Evolutionary conservation across 148 eudicot species (phyloP).

Genomic region (Rhododendron griersonianum): DNA sequence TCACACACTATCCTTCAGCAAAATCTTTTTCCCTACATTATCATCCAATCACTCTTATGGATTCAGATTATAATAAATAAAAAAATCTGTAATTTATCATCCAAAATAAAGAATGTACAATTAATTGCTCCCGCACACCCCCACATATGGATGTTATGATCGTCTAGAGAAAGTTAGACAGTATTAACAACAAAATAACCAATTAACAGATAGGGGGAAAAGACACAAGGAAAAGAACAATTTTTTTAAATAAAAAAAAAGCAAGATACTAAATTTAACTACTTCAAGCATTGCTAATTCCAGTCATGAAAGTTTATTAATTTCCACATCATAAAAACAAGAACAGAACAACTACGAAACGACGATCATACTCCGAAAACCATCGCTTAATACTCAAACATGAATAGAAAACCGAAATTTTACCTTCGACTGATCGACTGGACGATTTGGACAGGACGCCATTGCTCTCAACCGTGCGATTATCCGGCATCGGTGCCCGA

Average conservation of each 20-base stretch:
- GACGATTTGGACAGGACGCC: constrained; percentile 24
- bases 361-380: constrained; percentile 5
- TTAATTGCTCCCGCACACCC: neutral
- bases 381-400: constrained; percentile 12
- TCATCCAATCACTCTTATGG: neutral
- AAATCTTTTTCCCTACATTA: neutral
- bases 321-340: neutral
- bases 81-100: neutral
- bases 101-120: neutral
- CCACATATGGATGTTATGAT: neutral
- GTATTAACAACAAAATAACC: neutral
- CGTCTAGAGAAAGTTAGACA: neutral
- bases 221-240: neutral
- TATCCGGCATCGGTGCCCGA: constrained; percentile 49
- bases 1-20: neutral
- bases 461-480: constrained; percentile 44
- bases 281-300: constrained; percentile 4
- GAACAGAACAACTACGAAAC: neutral
- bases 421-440: constrained; percentile 43
- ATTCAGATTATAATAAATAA: neutral
- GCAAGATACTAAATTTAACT: neutral
- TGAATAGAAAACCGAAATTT: neutral
- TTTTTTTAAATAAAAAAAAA: neutral
- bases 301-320: neutral
- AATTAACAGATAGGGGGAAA: neutral